Base-by-base conservation (phyloP, 164 flowering plant species). In the Echeveria elegans region DNA sequence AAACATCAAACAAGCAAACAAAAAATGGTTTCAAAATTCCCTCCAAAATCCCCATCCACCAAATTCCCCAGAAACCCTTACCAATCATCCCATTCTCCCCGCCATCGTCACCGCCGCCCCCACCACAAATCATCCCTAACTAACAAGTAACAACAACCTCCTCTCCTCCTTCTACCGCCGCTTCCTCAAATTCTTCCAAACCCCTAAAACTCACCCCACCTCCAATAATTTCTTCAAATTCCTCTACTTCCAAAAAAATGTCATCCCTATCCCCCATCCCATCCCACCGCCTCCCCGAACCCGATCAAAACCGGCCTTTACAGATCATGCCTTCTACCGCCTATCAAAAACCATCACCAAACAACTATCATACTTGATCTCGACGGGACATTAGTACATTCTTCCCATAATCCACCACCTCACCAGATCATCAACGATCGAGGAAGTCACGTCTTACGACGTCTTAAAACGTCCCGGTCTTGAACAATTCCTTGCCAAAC, bases 321-420 rank as follows among this genome's bases (percentile, higher is more conserved):
- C 48, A 53, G 8, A 21, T 65, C 21, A 28, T 24, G 73, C 2
- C 71, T 75, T 11, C 5, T 85, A 26, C 88, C 92, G 1, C 86
- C 90, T 1, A 32, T 65, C 59, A 2, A 16, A 0, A 63, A 65
- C 15, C 77, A 80, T 0, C 67, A 66, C 0, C 78, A 75, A 37
- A 75, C 68, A 32, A 90, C 98, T 0, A 63, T 92, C 6, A 79
- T 90, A 70, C 86, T 92, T 0, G 98, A 92, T 68, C 78, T 92
- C 1, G 98, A 92, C 67, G 96, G 90, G 72, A 92, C 97, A 0
- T 70, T 92, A 63, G 73, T 92, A 12, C 97, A 92, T 66, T 85
- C 96, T 37, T 67, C 68, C 24, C 12, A 80, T 0, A 83, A 77
- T 48, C 82, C 82, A 4, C 88, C 92, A 0, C 88, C 93, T 0